Evolutionary conservation across 1,139 yeast genomes (phyloP), one percentile per base, ranked within the genome.

Genomic region (Torulaspora globosa): DNA sequence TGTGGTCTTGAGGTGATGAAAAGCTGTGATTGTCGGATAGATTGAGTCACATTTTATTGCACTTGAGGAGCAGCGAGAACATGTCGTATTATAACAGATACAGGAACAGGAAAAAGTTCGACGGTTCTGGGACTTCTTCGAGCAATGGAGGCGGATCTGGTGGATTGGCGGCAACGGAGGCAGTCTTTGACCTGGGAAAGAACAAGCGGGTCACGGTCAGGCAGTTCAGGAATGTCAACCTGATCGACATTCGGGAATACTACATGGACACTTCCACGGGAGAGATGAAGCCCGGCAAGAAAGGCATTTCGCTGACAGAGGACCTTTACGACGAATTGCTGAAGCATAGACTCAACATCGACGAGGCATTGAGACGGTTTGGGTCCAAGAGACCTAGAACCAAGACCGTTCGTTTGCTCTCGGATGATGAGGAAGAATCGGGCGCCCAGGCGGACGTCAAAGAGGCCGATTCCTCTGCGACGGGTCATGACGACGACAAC

Each of bases 241-340:
- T 87, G 54, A 78, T 89, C 11, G 96, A 88, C 58, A 85, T 88
- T 46, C 75, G 96, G 47, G 96, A 89, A 63, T 87, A 72, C 68
- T 88, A 85, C 66, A 66, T 74, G 47, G 88, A 82, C 56, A 75
- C 78, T 42, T 74, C 72, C 2, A 72, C 78, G 9, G 76, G 79
- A 10, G 82, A 78, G 49, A 71, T 78, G 67, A 73, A 71, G 52
- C 97, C 96, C 0, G 95, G 95, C 0, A 82, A 80, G 60, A 88
- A 88, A 71, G 96, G 96, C 1, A 85, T 88, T 23, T 79, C 95
- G 1, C 67, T 88, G 47, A 82, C 89, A 1, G 80, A 76, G 54
- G 94, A 80, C 16, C 74, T 76, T 29, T 88, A 94, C 85, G 70
- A 68, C 39, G 72, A 70, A 45, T 66, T 88, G 36, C 55, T 81